phyloP scores from a whole-genome alignment of 768 basidiomycete genomes.

The Mycena indigotica region DNA sequence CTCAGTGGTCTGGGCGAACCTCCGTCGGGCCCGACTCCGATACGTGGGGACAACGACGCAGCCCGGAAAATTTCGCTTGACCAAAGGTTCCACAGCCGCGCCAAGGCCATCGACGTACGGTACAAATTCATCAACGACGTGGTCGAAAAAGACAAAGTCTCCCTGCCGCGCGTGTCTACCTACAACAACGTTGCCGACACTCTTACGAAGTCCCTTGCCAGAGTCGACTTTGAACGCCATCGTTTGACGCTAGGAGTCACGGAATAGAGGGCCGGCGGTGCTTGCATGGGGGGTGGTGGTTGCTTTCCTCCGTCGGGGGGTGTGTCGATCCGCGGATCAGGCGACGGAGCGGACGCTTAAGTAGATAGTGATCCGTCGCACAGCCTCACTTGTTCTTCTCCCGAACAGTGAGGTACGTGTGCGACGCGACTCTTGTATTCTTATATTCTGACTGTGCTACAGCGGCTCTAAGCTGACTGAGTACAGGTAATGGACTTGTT shows the following conservation, averaged over 20 bases:
- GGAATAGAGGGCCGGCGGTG: too few species aligned
- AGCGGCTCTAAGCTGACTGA: too few species aligned
- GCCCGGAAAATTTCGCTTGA: constrained; percentile 1
- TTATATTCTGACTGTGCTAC: too few species aligned
- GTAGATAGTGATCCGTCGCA: too few species aligned
- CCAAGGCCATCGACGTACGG: constrained; percentile 37
- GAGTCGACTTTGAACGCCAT: not conserved
- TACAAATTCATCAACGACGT: constrained; percentile 34
- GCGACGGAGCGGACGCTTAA: too few species aligned
- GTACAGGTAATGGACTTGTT: too few species aligned
- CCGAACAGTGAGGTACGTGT: too few species aligned
- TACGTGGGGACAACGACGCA: constrained; percentile 2
- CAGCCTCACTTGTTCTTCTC: too few species aligned
- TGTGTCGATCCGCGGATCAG: too few species aligned
- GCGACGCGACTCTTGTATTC: too few species aligned
- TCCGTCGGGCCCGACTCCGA: not conserved
- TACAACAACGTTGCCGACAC: constrained; percentile 31
- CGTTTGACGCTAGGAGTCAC: not conserved
- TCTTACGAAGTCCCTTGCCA: constrained; percentile 31
- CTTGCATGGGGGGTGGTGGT: too few species aligned
- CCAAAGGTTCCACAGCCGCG: not conserved
- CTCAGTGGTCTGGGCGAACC: not conserved
- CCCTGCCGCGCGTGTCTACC: constrained; percentile 25
- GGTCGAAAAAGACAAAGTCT: constrained; percentile 22
- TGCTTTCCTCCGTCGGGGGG: too few species aligned